A percentile compares a stretch with the other conserved stretches of the same genome.
phyloP scores from a whole-genome alignment of 2,329 filamentous ascomycete genomes.

The Fusarium sp. region DNA sequence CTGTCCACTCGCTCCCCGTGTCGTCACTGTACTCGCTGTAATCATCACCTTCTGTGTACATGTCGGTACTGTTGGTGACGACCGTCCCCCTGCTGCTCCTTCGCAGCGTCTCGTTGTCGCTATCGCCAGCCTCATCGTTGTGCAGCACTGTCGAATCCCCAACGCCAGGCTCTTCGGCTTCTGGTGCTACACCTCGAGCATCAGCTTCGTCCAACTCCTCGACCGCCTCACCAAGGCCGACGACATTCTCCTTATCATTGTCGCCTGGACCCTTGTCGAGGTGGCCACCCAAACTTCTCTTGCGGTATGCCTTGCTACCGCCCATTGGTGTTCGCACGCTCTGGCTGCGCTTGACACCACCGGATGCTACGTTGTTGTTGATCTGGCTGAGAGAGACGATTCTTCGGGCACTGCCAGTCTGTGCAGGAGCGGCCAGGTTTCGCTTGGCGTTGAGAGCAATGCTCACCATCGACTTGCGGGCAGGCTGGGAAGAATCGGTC shows the following conservation, averaged over 20 bases:
- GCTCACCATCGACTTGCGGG: constrained; percentile 56
- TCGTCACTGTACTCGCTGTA: constrained; percentile 57
- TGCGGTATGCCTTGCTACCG: constrained; percentile 62
- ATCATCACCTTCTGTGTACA: constrained; percentile 52
- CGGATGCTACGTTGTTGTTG: constrained; percentile 75
- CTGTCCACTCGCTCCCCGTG: constrained; percentile 61
- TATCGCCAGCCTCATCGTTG: constrained; percentile 49
- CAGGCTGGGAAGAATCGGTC: constrained; percentile 40
- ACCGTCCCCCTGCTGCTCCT: constrained; percentile 63
- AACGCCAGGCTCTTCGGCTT: constrained; percentile 31
- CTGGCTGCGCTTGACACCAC: constrained; percentile 80
- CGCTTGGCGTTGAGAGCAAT: constrained; percentile 67
- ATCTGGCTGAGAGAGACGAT: constrained; percentile 95
- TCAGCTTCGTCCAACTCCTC: constrained; percentile 63
- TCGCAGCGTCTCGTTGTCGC: constrained; percentile 64
- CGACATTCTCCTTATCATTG: constrained; percentile 70
- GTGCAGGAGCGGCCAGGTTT: constrained; percentile 58
- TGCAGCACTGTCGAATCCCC: constrained; percentile 43
- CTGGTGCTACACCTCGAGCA: constrained; percentile 31
- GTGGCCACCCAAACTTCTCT: constrained; percentile 75
- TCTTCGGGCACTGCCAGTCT: constrained; percentile 73
- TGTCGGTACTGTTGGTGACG: constrained; percentile 55
- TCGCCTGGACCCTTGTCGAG: constrained; percentile 62
- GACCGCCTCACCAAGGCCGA: constrained; percentile 70
- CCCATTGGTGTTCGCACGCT: constrained; percentile 74